Conservation (phyloP, 805 yeast genomes). For the Metschnikowia lochheadii region DNA sequence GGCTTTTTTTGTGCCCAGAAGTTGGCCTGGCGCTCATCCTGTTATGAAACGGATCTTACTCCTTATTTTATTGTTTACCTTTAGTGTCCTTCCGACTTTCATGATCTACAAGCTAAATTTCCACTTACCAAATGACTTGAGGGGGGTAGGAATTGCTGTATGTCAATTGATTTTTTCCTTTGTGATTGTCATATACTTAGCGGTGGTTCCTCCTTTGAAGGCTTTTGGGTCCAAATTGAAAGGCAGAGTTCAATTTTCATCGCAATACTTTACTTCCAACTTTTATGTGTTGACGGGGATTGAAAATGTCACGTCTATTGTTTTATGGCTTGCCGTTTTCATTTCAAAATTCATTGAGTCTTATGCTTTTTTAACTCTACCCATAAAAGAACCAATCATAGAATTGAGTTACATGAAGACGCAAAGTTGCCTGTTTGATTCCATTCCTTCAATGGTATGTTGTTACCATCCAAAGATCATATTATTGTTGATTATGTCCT, state of each 20-base stretch:
- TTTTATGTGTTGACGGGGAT: conserved; percentile 51
- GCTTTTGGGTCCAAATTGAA: conserved; percentile 39
- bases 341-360: conserved; percentile 76
- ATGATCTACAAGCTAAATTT: conserved; percentile 41
- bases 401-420: conserved; percentile 57
- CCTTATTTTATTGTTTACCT: conserved; percentile 37
- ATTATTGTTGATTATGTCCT: conserved; percentile 47
- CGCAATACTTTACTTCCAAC: conserved; percentile 49
- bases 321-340: conserved; percentile 67
- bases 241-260: conserved; percentile 36
- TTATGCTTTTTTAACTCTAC: conserved; percentile 82
- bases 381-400: conserved; percentile 75
- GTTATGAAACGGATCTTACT: conserved; percentile 45
- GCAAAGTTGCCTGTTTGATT: conserved; percentile 58
- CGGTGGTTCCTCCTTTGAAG: conserved; percentile 58
- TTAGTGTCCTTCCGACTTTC: conserved; percentile 49
- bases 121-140: conserved; percentile 14
- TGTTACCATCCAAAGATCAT: conserved; percentile 53
- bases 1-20: conserved; percentile 60
- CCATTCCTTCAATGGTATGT: conserved; percentile 53
- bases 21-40: conserved; percentile 69
- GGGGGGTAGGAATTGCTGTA: conserved; percentile 44
- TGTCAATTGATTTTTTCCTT: conserved; percentile 56
- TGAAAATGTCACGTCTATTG: conserved; percentile 57
- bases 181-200: conserved; percentile 50